phyloP scores from a whole-genome alignment of 768 basidiomycete species.

The Dentipellis sp. region DNA sequence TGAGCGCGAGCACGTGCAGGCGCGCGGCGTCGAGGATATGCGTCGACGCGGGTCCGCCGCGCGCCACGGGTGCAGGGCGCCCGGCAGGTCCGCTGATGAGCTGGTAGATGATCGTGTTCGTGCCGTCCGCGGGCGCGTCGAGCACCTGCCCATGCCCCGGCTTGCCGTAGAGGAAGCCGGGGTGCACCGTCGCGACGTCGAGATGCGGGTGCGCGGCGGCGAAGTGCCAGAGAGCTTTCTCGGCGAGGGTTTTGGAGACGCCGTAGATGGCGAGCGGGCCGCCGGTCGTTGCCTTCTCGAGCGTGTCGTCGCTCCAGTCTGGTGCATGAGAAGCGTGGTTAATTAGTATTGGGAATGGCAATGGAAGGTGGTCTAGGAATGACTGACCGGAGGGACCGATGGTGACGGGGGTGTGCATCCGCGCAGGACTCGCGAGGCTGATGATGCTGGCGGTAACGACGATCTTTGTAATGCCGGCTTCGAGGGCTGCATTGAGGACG shows the following conservation, averaged over 20 bases:
- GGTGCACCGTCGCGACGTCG: constrained; percentile 17
- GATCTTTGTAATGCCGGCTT: constrained; percentile 2
- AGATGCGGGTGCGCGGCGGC: neutral
- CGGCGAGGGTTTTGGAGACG: neutral
- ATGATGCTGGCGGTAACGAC: constrained; percentile 7
- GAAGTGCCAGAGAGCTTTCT: neutral
- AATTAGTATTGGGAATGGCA: no score
- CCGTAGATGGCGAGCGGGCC: neutral
- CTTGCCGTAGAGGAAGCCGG: constrained; percentile 19
- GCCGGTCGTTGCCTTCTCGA: neutral
- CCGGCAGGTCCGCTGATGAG: constrained; percentile 11
- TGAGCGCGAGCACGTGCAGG: constrained; percentile 18
- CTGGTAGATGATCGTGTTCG: constrained; percentile 16
- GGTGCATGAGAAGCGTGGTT: neutral
- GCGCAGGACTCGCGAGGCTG: neutral
- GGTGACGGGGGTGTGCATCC: neutral
- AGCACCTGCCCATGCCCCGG: constrained; percentile 5
- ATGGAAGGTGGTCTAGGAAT: no score
- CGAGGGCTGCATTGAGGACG: constrained; percentile 5
- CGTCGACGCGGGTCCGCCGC: constrained; percentile 14
- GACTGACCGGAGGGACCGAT: no score
- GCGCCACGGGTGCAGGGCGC: constrained; percentile 9
- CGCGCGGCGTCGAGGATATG: constrained; percentile 21
- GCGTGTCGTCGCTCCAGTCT: neutral
- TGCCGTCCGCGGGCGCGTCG: constrained; percentile 4